phyloP scores from a whole-genome alignment of 2,329 filamentous ascomycete species.

The Fragosphaeria purpurea region DNA sequence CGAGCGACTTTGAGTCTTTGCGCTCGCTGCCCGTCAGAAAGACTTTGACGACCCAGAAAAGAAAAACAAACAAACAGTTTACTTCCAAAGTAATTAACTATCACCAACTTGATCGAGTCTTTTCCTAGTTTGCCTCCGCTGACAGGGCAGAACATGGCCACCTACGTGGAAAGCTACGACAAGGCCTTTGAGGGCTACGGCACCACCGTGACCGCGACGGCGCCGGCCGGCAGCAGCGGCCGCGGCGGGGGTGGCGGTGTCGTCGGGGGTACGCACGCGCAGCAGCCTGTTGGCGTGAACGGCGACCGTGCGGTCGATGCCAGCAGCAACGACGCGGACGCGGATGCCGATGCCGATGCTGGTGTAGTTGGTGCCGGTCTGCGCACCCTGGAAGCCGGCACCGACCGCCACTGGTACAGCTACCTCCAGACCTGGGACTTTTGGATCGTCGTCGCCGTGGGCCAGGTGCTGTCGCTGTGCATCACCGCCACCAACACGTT shows the following conservation, averaged over 20 bases:
- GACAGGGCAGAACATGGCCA: not conserved
- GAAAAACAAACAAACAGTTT: not conserved
- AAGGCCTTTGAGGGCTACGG: slow-evolving; percentile 6
- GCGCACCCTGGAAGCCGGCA: slow-evolving; percentile 37
- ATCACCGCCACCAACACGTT: slow-evolving; percentile 93
- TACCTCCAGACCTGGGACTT: slow-evolving; percentile 82
- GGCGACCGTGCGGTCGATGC: too few species aligned
- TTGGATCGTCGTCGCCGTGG: slow-evolving; percentile 70
- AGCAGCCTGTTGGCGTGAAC: too few species aligned
- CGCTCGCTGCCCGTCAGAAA: slow-evolving; percentile 52
- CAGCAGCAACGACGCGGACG: slow-evolving; percentile 12
- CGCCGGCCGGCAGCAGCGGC: slow-evolving; percentile 5
- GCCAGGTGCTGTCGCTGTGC: slow-evolving; percentile 77
- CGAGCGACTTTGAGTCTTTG: slow-evolving; percentile 60
- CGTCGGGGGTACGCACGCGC: too few species aligned
- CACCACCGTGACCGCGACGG: not conserved
- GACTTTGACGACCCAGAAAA: slow-evolving; percentile 24
- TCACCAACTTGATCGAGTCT: not conserved
- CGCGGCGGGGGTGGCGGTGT: slow-evolving; percentile 14
- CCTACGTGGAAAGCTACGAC: not conserved
- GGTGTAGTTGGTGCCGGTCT: slow-evolving; percentile 44
- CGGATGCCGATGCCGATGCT: slow-evolving; percentile 20
- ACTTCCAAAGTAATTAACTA: not conserved
- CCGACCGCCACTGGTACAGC: slow-evolving; percentile 50
- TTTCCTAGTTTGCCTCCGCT: too few species aligned